Conservation (phyloP, 1,284 basidiomycete genomes). For the Ceratobasidium sp. region DNA sequence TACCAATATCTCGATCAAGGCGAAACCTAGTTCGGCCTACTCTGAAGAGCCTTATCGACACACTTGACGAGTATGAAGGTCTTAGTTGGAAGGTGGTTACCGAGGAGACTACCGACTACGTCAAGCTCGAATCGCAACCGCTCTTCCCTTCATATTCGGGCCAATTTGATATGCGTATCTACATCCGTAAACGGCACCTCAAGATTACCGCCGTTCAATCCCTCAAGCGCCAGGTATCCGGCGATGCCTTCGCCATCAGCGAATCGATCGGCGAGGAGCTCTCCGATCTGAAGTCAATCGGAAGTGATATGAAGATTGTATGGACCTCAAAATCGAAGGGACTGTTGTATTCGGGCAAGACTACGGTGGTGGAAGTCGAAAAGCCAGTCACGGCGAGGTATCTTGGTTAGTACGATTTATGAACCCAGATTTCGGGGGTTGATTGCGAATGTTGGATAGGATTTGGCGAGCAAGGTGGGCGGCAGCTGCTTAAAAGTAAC, state of each 20-base stretch:
- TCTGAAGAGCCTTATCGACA: constrained; percentile 3
- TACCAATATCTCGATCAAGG: neutral
- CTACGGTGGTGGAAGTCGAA: constrained; percentile 16
- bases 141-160: neutral
- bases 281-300: neutral
- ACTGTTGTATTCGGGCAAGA: constrained; percentile 5
- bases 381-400: constrained; percentile 27
- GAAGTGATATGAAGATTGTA: constrained; percentile 27
- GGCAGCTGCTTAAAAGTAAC: constrained; percentile 39
- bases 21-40: constrained; percentile 9
- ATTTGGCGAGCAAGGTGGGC: constrained; percentile 42
- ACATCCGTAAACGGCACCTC: constrained; percentile 3
- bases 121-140: constrained; percentile 36
- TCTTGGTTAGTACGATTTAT: constrained; percentile 6
- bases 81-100: constrained; percentile 5
- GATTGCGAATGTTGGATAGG: constrained; percentile 1
- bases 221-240: neutral
- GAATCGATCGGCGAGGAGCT: neutral
- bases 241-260: neutral
- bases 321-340: constrained; percentile 26
- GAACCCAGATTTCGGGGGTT: neutral
- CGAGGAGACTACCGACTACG: constrained; percentile 12
- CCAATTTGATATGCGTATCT: constrained; percentile 14
- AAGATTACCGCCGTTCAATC: constrained; percentile 11
- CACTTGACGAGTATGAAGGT: neutral